These are phyloP conservation scores for Tirmania nivea DNA, from an alignment of 495 filamentous ascomycete species.

Conservation along the genomic window DNA sequence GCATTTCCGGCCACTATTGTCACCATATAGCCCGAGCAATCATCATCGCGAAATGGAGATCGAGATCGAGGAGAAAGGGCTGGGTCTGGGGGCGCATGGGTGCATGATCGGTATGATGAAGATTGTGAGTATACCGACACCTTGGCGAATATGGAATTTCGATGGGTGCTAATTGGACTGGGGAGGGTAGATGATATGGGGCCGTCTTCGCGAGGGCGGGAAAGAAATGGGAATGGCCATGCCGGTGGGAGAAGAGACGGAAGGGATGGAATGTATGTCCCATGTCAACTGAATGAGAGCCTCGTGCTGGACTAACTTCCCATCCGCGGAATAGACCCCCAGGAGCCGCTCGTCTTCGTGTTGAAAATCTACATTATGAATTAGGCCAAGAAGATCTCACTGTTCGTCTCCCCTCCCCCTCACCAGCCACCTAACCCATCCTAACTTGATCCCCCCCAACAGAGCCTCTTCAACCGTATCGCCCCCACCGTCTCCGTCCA, in stretches of 20 bases:
- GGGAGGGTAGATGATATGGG: too few relatives aligned
- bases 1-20: too few relatives aligned
- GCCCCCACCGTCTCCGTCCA: constrained; percentile 29
- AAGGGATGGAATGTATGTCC: constrained; percentile 7
- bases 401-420: constrained; percentile 27
- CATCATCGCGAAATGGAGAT: neutral
- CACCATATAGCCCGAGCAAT: neutral
- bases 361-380: constrained; percentile 89
- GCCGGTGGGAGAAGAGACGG: neutral
- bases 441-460: neutral
- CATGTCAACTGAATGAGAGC: too few relatives aligned
- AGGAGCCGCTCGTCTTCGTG: constrained; percentile 47
- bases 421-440: neutral
- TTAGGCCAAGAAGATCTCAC: constrained; percentile 68
- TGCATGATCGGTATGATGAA: constrained; percentile 20
- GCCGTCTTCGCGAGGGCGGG: too few relatives aligned
- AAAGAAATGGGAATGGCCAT: too few relatives aligned
- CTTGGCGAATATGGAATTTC: neutral
- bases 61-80: neutral
- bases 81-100: constrained; percentile 7
- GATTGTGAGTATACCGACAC: neutral
- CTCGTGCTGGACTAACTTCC: too few relatives aligned
- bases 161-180: neutral
- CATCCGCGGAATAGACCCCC: constrained; percentile 20
- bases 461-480: constrained; percentile 3